Base-by-base conservation (phyloP, 805 yeast species). In the Suhomyces sp. region DNA sequence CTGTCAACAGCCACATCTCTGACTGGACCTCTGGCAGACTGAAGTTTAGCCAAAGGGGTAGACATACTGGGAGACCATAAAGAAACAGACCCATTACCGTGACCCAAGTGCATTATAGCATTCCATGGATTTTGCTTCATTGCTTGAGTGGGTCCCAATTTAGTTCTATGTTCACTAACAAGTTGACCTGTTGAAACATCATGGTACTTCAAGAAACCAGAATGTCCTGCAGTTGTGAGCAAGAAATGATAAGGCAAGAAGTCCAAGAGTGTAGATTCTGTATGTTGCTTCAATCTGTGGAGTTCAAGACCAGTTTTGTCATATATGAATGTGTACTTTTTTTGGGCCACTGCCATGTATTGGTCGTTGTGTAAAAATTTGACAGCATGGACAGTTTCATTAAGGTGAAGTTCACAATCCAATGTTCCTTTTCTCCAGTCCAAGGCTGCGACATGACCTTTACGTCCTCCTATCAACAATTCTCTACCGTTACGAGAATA, bases 341-440 rank as follows among this genome's bases (percentile, higher is more conserved):
- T 90, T 64, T 93, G 99, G 2, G 99, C 98, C 12, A 82, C 96
- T 0, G 99, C 99, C 65, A 87, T 88, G 60, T 70, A 88, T 60
- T 88, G 96, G 54, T 90, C 95, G 54, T 83, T 88, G 53, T 91
- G 97, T 43, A 93, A 68, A 63, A 84, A 88, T 53, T 88, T 85
- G 17, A 90, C 96, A 2, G 90, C 93, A 52, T 86, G 77, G 8
- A 90, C 87, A 0, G 97, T 88, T 63, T 93, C 99, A 51, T 83
- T 81, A 15, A 93, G 66, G 53, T 86, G 78, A 36, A 93, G 59
- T 58, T 93, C 99, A 28, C 95, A 80, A 42, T 79, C 82, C 21
- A 91, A 63, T 25, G 68, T 70, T 10, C 98, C 98, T 25, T 79
- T 77, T 55, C 95, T 78, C 97, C 98, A 93, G 64, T 93, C 96